Base-by-base conservation (phyloP, 495 filamentous ascomycete genomes). In the Acidomyces sp. region DNA sequence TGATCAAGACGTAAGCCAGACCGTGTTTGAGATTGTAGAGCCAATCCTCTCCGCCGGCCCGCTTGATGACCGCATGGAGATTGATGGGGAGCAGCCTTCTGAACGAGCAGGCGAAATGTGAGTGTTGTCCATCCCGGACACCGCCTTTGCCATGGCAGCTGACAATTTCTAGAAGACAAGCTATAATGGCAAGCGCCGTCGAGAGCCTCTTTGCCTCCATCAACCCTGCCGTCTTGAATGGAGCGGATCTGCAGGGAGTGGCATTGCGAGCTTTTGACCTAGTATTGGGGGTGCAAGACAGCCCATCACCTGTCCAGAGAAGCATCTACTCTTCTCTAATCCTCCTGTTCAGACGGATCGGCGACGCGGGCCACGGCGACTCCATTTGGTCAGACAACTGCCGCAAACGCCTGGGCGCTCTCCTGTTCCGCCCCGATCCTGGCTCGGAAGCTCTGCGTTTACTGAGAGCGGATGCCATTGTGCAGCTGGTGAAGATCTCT, bases 1-100 rank as follows among this genome's bases (percentile, higher is more conserved):
- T 15, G 74, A 80, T 53, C 52, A 81, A 17, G 70, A 85, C 50
- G 63, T 93, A 57, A 77, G 78, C 51, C 60, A 64, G 0, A 74
- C 81, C 36, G 77, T 79, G n/a, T 61, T 69, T 9, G 64, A 65
- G 16, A 72, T 93, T 33, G 73, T 82, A 18, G 36, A 45, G 15
- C 48, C 45, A 15, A 29, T 62, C 9, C 42, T 62, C 9, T 48
- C 50, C 11, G 67, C 80, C 24, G 53, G 66, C 6, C 65, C 67
- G 10, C 64, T 70, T 26, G 70, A 74, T 41, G 68, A 48, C 11
- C 41, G 63, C 26, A 90, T 87, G 83, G 82, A 87, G 27, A 57
- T 75, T 21, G 76, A 80, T 48, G 57, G 49, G 22, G 54, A 47
- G 6, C 39, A 48, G 9, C 37, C 31, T 3, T 21, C 12, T 2